Conservation (phyloP, 2,329 filamentous ascomycete genomes). For the Corynespora cassiicola region DNA sequence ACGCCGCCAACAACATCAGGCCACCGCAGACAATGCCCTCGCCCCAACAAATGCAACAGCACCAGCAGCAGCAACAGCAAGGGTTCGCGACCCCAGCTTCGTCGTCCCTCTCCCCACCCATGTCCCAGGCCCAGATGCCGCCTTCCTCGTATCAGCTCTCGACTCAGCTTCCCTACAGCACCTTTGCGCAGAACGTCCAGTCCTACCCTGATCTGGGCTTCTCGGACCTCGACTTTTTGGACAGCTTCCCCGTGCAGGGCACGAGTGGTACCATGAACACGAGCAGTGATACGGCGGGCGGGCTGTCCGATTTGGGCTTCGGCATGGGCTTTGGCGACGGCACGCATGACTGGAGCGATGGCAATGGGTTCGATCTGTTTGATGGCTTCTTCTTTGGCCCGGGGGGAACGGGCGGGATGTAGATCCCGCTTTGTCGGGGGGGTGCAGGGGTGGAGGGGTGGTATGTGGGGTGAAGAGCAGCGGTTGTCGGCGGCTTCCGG, state of each 20-base stretch:
- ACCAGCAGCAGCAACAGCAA: constrained; percentile 18
- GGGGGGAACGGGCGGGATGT: constrained; percentile 25
- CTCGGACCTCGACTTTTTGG: constrained; percentile 62
- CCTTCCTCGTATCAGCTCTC: constrained; percentile 36
- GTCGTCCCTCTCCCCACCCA: constrained; percentile 24
- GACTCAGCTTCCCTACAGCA: constrained; percentile 36
- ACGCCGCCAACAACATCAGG: constrained; percentile 18
- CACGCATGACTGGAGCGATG: constrained; percentile 64
- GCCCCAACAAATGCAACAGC: constrained; percentile 20
- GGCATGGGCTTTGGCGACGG: constrained; percentile 50
- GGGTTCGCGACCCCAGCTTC: constrained; percentile 7
- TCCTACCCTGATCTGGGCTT: constrained; percentile 45
- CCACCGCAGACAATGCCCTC: constrained; percentile 20
- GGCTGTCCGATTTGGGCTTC: constrained; percentile 66
- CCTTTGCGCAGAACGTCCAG: constrained; percentile 33
- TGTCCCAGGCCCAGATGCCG: constrained; percentile 20
- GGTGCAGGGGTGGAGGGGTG: not conserved
- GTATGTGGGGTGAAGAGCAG: not conserved
- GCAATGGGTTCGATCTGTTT: constrained; percentile 59
- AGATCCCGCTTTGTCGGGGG: not conserved
- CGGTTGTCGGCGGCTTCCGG: constrained; percentile 9
- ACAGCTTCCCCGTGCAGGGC: constrained; percentile 52
- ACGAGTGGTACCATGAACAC: constrained; percentile 44
- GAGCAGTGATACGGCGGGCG: constrained; percentile 53
- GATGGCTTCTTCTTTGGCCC: constrained; percentile 64